Base-by-base conservation (phyloP, 441 rosid species). In the Populus tomentosa region DNA sequence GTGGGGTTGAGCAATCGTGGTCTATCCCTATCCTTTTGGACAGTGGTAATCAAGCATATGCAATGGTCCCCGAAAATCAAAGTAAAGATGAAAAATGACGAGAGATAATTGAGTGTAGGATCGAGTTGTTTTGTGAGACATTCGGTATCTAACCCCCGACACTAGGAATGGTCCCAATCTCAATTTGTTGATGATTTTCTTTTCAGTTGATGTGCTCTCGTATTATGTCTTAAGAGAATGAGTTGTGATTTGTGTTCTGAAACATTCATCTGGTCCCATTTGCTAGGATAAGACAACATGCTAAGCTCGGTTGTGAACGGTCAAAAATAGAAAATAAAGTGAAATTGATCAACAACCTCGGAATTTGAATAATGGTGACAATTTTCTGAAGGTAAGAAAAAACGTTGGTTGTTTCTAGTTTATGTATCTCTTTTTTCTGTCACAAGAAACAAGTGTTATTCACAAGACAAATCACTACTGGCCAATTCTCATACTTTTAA, bases 21-120 rank as follows among this genome's bases (percentile, higher is more conserved):
- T 78, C 50, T 69, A 30, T 82, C 77, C 76, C 85, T 71, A 75
- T 86, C 82, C 50, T 63, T 74, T 64, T 7, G 71, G 63, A 61
- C 9, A 69, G 56, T 64, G 80, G 80, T 63, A 65, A 38, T 67
- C 73, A 75, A 67, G 79, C 81, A 76, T 80, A 70, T 73, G 80
- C 33, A 59, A 81, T 84, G 85, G 90, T 84, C 87, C 86, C 85
- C 73, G 2, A 20, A 26, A 70, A 46, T 14, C 40, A 67, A 75
- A 67, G 68, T 69, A 71, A 81, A 72, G 24, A 77, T 35, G 38
- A 61, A 64, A 79, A 75, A 79, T 35, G 85, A 59, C 80, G 28
- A 64, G n/a, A 63, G 73, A 79, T 76, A 16, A 77, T 77, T 66
- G 77, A 77, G 8, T 46, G 61, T 61, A 59, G 70, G 65, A 78